Percentiles rank a stretch among this genome's conserved stretches.
These are phyloP conservation scores for Malassezia brasiliensis DNA, from an alignment of 1,284 basidiomycete species.

Conservation along the genomic window DNA sequence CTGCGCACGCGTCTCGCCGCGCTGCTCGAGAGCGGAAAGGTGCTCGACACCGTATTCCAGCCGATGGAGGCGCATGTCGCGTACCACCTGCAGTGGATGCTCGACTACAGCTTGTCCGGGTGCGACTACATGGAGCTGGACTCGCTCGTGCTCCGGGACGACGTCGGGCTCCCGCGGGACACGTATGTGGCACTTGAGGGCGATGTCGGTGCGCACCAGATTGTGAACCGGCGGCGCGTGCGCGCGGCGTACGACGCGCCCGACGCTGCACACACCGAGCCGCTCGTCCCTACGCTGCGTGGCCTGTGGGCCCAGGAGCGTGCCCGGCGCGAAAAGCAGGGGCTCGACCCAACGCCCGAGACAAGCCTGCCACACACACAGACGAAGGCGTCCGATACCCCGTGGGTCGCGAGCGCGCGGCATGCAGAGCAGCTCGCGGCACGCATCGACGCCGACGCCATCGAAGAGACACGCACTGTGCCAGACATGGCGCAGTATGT, in stretches of 20 bases:
- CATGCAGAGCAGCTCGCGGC: neutral
- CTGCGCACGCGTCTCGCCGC: conserved; percentile 32
- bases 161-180: conserved; percentile 48
- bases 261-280: neutral
- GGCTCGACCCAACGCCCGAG: conserved; percentile 3
- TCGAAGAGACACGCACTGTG: neutral
- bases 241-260: conserved; percentile 53
- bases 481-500: conserved; percentile 57
- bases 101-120: conserved; percentile 88
- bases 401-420: conserved; percentile 6
- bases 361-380: neutral
- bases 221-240: conserved; percentile 69
- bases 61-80: conserved; percentile 71
- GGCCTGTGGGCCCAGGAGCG: conserved; percentile 92
- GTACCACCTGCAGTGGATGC: conserved; percentile 83
- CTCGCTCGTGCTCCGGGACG: conserved; percentile 51
- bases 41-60: conserved; percentile 58
- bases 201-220: conserved; percentile 69
- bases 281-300: conserved; percentile 65
- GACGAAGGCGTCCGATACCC: neutral
- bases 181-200: conserved; percentile 71
- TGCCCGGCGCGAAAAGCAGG: neutral
- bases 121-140: conserved; percentile 73
- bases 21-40: conserved; percentile 34
- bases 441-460: neutral